phyloP scores from a whole-genome alignment of 371 early-diverging fungal genomes.

The Smittium mucronatum region DNA sequence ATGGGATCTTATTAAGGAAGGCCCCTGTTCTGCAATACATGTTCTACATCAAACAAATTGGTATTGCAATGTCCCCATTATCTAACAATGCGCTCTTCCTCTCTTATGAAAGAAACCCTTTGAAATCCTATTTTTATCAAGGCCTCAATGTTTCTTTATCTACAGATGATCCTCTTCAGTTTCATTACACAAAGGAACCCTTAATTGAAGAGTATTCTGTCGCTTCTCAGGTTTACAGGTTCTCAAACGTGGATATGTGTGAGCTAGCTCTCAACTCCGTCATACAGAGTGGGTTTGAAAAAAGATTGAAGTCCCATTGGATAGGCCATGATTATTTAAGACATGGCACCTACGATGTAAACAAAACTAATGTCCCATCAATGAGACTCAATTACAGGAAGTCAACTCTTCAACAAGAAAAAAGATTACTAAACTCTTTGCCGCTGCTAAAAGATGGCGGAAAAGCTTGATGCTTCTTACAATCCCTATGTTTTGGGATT shows the following conservation, averaged over 20 bases:
- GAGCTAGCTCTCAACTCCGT: constrained; percentile 94
- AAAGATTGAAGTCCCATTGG: constrained; percentile 84
- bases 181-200: constrained; percentile 97
- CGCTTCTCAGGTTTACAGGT: constrained; percentile 97
- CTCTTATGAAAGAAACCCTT: constrained; percentile 92
- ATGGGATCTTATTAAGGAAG: constrained; percentile 93
- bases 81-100: constrained; percentile 97
- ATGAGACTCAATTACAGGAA: constrained; percentile 79
- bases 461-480: too few species aligned
- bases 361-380: constrained; percentile 92
- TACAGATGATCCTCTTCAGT: constrained; percentile 97
- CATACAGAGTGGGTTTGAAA: constrained; percentile 87
- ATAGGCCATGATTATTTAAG: constrained; percentile 67
- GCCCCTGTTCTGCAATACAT: constrained; percentile 95
- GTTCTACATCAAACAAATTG: constrained; percentile 90
- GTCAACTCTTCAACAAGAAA: constrained; percentile 76
- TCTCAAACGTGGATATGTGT: constrained; percentile 91
- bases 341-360: constrained; percentile 83
- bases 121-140: constrained; percentile 85
- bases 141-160: constrained; percentile 93
- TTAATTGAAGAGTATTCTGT: constrained; percentile 98
- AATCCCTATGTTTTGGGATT: too few species aligned
- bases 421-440: constrained; percentile 11
- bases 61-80: constrained; percentile 96
- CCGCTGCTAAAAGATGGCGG: too few species aligned